Evolutionary conservation across 306 rosid species (phyloP), one percentile per base, ranked within the genome.

Genomic region (Heteromeles arbutifolia): DNA sequence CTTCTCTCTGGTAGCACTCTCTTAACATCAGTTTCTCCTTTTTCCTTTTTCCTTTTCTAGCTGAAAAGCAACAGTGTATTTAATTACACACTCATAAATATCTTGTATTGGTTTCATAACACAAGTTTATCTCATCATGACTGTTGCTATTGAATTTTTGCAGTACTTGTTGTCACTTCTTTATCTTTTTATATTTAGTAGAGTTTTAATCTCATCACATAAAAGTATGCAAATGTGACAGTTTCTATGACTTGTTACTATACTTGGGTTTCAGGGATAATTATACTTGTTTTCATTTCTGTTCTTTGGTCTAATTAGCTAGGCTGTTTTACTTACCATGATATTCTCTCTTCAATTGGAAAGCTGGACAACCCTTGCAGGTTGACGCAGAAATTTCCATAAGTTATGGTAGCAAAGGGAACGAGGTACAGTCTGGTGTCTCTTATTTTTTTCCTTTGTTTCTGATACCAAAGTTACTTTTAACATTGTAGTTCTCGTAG

Each of bases 361-460:
- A 88, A 95, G 99, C 92, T 71, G 84, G 77, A 31, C 91, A 85
- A 80, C 80, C 88, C 78, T 81, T 79, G 63, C 85, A 80, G 78
- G 75, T 67, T 31, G 88, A 50, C 53, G 85, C 31, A 83, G 96
- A 95, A 82, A 91, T 95, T 81, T 82, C 89, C 82, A 92, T 95
- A 76, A 92, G 99, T 65, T 92, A 95, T 62, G 97, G 97, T 74
- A 83, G 86, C 92, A 95, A 95, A 78, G 99, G 97, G 65, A 92
- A 90, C 70, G 97, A 92, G 99, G 99, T 95, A 89, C 80, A 74
- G 2, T 53, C 65, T 65, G 28, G 48, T 74, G 45, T 56, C 69
- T 53, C 67, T 19, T 58, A 59, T 32, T 32, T 44, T 34, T 39
- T 34, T 34, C 39, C 15, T 48, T 71, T 68, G 10, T 21, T 22